Base-by-base conservation (phyloP, 176 grass and related monocot genomes). In the Aegilops sharonensis region DNA sequence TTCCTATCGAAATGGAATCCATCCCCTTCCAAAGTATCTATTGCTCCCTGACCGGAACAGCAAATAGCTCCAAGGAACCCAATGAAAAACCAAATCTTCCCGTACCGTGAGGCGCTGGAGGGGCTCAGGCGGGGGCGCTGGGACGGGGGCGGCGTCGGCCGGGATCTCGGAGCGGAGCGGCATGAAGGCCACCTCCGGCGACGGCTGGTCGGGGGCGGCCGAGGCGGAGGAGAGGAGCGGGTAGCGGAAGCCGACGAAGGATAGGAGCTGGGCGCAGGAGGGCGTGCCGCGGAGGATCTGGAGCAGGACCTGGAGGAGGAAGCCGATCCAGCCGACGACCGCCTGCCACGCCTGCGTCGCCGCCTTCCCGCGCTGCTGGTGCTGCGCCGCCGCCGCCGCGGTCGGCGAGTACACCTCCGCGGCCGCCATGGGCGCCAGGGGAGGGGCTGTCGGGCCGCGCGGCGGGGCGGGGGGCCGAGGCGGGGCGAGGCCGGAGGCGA, bases 281-380 rank as follows among this genome's bases (percentile, higher is more conserved):
- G 97, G 97, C 11, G 94, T 97, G 23, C 90, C 92, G 31, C 97
- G 89, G 62, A 97, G 90, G 85, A 97, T 94, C 92, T 97, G 94
- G 54, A 97, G 83, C 67, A 99, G 83, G 66, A 94, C 69, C 79
- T 92, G 92, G 40, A 99, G 78, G 72, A 99, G 87, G 85, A 99
- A 91, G 4, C 89, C 92, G 76, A 99, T 29, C 97, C 94, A 94
- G 15, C 90, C 91, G 31, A 99, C 83, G 62, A 99, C 83, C 61
- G 92, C 88, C 75, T 80, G 90, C 93, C 96, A 98, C 35, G 92
- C 89, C 87, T 98, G 90, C 66, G 85, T 84, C 42, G 89, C 86
- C 76, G 61, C 84, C 68, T 88, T 85, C 74, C 84, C 91, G 36
- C 90, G 91, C 67, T 90, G 92, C 70, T 87, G 88, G 35, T 91